Base-by-base conservation (phyloP, 306 rosid genomes). In the Cicer yamashitae region DNA sequence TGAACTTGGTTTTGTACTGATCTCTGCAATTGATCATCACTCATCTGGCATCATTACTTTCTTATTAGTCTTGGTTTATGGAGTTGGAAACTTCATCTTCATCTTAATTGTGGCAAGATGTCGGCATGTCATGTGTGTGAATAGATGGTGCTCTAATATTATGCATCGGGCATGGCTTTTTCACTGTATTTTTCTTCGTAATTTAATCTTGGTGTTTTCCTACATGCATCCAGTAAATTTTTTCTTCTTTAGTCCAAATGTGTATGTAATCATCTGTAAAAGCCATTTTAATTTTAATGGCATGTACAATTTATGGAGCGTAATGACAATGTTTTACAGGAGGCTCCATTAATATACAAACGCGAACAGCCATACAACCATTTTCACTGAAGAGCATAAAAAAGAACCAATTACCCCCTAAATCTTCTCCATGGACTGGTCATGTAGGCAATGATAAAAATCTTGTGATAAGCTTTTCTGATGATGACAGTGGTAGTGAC, bases 391-490 rank as follows among this genome's bases (percentile, higher is more conserved):
- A 82, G 87, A 82, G 39, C 80, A 57, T 76, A 54, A 85, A 81
- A 74, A 88, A 69, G 65, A 87, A 45, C 67, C 84, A 77, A 67
- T 74, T 82, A 62, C 83, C 82, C 8, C 81, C 86, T 38, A 88
- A 87, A 67, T 74, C 91, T 75, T 79, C 86, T 61, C 67, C 47
- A 7, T 88, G 91, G 94, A 75, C 81, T 81, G 82, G 86, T 69
- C 86, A 81, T 20, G 66, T 37, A 0, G 79, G 87, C 50, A 69
- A 82, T 48, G 82, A 81, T 82, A 73, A 85, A 40, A 87, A 90
- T 91, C 94, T 94, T 37, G 97, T 94, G 67, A 94, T 94, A 82
- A 84, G 90, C 83, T 94, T 94, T 80, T 94, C 97, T n/a, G 98
- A 91, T 71, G 91, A 87, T 86, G 97, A 91, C 61, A 93, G 97